These are phyloP conservation scores for Debaryomyces sp. DNA, from an alignment of 1,139 yeast genomes.

Conservation along the genomic window DNA sequence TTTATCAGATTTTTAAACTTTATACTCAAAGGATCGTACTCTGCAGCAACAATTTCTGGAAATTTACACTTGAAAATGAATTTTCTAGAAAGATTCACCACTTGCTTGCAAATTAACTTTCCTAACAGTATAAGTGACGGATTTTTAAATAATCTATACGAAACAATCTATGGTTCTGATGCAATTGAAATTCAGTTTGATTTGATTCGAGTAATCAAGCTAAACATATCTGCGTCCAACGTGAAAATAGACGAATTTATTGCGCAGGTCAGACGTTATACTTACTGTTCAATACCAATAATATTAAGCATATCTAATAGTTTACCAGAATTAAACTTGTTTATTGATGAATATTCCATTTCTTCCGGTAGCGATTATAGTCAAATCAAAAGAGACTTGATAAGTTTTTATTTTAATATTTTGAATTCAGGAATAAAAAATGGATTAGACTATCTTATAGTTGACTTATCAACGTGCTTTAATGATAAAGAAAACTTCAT, in stretches of 20 bases:
- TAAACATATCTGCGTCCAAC: slow-evolving; percentile 6
- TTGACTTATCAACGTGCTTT: slow-evolving; percentile 11
- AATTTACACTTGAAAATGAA: slow-evolving; percentile 7
- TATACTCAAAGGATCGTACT: slow-evolving; percentile 11
- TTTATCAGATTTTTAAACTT: slow-evolving; percentile 14
- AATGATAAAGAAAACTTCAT: slow-evolving; percentile 6
- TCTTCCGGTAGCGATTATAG: slow-evolving; percentile 4
- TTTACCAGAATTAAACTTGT: background rate
- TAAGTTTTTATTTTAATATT: slow-evolving; percentile 11
- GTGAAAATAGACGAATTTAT: slow-evolving; percentile 11
- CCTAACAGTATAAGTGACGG: slow-evolving; percentile 6
- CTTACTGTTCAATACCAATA: slow-evolving; percentile 11
- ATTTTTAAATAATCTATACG: background rate
- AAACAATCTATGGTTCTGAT: slow-evolving; percentile 14
- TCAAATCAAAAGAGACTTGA: slow-evolving; percentile 7
- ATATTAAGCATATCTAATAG: slow-evolving; percentile 8
- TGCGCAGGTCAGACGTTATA: slow-evolving; percentile 10
- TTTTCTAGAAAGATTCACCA: slow-evolving; percentile 8
- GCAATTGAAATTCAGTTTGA: slow-evolving; percentile 15
- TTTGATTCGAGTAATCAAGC: slow-evolving; percentile 12
- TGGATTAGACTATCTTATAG: slow-evolving; percentile 11
- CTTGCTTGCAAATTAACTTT: slow-evolving; percentile 12
- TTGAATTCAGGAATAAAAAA: slow-evolving; percentile 9
- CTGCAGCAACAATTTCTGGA: slow-evolving; percentile 9
- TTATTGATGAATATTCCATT: slow-evolving; percentile 8